Conservation (phyloP, 2,329 filamentous ascomycete species). For the Talaromyces sp. region DNA sequence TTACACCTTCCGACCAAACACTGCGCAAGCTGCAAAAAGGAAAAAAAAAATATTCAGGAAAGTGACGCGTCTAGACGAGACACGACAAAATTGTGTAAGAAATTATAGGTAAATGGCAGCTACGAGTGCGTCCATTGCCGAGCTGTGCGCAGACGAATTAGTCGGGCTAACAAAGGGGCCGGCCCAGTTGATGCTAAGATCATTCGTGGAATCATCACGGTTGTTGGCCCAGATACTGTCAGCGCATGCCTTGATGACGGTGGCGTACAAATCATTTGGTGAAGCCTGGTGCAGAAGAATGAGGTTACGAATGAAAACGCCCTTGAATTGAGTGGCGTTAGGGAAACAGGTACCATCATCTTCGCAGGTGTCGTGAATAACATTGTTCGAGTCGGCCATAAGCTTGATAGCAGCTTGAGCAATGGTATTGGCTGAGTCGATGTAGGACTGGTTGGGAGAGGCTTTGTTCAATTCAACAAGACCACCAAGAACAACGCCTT, state of each 20-base stretch:
- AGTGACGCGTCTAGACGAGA: neutral
- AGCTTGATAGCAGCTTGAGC: slow-evolving; percentile 49
- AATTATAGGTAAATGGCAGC: slow-evolving; percentile 43
- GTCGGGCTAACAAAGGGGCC: slow-evolving; percentile 52
- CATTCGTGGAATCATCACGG: slow-evolving; percentile 42
- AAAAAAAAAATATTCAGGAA: neutral
- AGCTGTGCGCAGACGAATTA: slow-evolving; percentile 58
- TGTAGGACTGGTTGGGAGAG: slow-evolving; percentile 35
- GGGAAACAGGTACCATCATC: slow-evolving; percentile 39
- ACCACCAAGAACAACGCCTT: slow-evolving; percentile 56
- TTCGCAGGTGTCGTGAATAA: slow-evolving; percentile 54
- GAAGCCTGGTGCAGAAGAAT: slow-evolving; percentile 28
- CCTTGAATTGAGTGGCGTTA: slow-evolving; percentile 64
- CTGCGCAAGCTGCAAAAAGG: neutral
- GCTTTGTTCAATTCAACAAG: slow-evolving; percentile 50
- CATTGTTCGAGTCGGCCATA: slow-evolving; percentile 41
- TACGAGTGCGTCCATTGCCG: slow-evolving; percentile 62
- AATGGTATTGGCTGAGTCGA: slow-evolving; percentile 43
- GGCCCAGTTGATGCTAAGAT: slow-evolving; percentile 59
- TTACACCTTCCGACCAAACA: neutral
- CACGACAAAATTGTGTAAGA: neutral
- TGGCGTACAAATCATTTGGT: slow-evolving; percentile 46
- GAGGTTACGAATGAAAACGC: slow-evolving; percentile 64
- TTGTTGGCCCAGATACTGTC: slow-evolving; percentile 60
- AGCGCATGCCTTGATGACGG: slow-evolving; percentile 58